Evolutionary conservation across 2,329 filamentous ascomycete species (phyloP), one percentile per base, ranked within the genome.

Genomic region (Diplodia sapinea): DNA sequence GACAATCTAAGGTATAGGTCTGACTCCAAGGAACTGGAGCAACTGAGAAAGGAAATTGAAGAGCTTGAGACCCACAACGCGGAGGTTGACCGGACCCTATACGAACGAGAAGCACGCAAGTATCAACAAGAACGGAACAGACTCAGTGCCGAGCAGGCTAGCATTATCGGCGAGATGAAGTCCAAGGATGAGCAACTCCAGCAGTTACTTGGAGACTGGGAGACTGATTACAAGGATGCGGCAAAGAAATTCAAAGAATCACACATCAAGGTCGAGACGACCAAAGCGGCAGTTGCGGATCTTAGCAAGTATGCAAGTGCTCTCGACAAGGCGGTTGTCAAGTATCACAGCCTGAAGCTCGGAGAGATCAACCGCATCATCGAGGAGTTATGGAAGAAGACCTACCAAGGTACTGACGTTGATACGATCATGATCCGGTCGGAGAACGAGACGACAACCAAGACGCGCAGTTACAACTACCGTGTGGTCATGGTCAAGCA

Each of bases 401-500:
- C 95, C 1, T 99, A 99, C 80, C 92, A 96, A 77, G 95, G 95
- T 71, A 98, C 94, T 0, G 95, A 99, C 75, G 94, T 99, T 66
- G 95, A 99, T 82, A 95, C 92, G 1, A 97, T 99, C 76, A 86
- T 96, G 75, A 98, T 99, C 80, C 91, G 91, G 50, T 97, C 94
- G 20, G 94, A 98, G 79, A 90, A 89, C 73, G 95, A 98, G 77
- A 88, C 86, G 56, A 84, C 84, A 50, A 87, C 88, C 67, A 89
- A 88, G 64, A 93, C 92, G 74, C 89, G 92, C 74, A 91, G 85
- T 70, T 98, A 98, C 85, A 98, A 99, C 81, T 99, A 99, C 83
- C 92, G 95, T 56, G 83, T 99, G 6, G 94, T 92, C 79, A 99
- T 99, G 95, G 89, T 97, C 73, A 99, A 99, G 82, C 91, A 94